Conservation (phyloP, 2,329 filamentous ascomycete species). For the Clonostachys rosea region DNA sequence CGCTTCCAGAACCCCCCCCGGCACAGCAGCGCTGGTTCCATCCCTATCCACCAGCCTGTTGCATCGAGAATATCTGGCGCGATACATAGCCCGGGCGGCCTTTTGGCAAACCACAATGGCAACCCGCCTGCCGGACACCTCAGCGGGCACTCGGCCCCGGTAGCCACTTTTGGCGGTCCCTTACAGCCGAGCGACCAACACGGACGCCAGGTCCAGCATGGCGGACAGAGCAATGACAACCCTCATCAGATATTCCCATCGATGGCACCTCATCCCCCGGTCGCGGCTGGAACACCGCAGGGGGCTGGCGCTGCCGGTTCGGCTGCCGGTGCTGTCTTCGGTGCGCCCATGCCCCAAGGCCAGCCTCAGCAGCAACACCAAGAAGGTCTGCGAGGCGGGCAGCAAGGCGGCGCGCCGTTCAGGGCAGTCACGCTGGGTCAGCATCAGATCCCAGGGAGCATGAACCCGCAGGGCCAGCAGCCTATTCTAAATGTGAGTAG, state of each 20-base stretch:
- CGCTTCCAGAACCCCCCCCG: slow-evolving; percentile 61
- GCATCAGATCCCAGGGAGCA: slow-evolving; percentile 30
- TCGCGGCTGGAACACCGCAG: too few relatives aligned
- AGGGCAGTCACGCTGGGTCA: slow-evolving; percentile 37
- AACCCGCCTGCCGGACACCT: slow-evolving; percentile 33
- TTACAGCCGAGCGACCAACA: slow-evolving; percentile 45
- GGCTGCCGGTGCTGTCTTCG: slow-evolving; percentile 62
- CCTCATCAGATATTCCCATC: slow-evolving; percentile 53
- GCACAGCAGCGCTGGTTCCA: slow-evolving; percentile 77
- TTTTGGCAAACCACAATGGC: slow-evolving; percentile 70
- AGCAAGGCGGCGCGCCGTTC: slow-evolving; percentile 32
- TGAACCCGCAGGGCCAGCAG: slow-evolving; percentile 32
- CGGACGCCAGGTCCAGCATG: slow-evolving; percentile 45
- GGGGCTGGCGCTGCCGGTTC: slow-evolving; percentile 35
- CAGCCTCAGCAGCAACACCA: slow-evolving; percentile 33
- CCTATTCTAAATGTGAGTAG: slow-evolving; percentile 47
- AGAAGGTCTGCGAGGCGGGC: slow-evolving; percentile 58
- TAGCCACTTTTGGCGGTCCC: slow-evolving; percentile 48
- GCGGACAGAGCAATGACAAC: slow-evolving; percentile 39
- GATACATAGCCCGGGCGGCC: slow-evolving; percentile 87
- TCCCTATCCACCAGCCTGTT: slow-evolving; percentile 91
- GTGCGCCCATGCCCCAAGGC: slow-evolving; percentile 56
- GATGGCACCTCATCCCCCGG: slow-evolving; percentile 31
- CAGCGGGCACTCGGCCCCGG: slow-evolving; percentile 42
- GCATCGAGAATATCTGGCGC: slow-evolving; percentile 74